Base-by-base conservation (phyloP, 257 asterid genomes). In the Nicotiana noctiflora region DNA sequence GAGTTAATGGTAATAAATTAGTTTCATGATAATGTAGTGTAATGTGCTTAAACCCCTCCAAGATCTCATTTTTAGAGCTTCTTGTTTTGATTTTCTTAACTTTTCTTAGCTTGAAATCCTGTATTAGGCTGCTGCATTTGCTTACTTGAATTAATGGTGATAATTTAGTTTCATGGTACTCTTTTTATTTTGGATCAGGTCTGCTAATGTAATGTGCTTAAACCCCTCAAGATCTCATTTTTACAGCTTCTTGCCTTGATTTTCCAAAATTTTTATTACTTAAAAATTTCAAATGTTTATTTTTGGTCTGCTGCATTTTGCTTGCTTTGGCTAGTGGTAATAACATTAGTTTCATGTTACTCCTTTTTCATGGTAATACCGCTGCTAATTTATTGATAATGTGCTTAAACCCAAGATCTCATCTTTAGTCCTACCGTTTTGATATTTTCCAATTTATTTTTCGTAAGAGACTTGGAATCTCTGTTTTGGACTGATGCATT, bases 351-450 rank as follows among this genome's bases (percentile, higher is more conserved):
- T 40, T 8, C 46, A 40, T 40, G 46, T 25, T 25, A 25, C 27
- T 25, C 27, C 27, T 25, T 25, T 25, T 25, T 25, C 27, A 25
- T 25, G 27, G 27, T 25, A 25, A 25, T 25, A 25, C 27, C 27
- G 27, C 44, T 37, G 44, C 2, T 40, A 40, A 40, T 40, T 9
- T 37, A 37, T 6, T 37, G 46, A 25, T 37, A 37, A 37, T 66
- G 52, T 10, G 18, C 31, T 67, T 67, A 67, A 67, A 23, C 75
- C 77, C 83, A 88, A 89, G 95, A 90, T 91, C 93, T 83, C 85
- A 77, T 51, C 77, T 86, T 81, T 86, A 76, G n/a, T 77, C 62
- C 25, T 63, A 79, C 72, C 68, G 6, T 64, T 74, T 40, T 59
- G 6, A 4, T 72, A 40, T 74, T 21, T 52, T 18, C n/a, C 1